A percentile compares a stretch with the other conserved stretches of the same genome.
Evolutionary conservation across 208 protist species (phyloP).

Genomic region (Tritrichomonas musculus): DNA sequence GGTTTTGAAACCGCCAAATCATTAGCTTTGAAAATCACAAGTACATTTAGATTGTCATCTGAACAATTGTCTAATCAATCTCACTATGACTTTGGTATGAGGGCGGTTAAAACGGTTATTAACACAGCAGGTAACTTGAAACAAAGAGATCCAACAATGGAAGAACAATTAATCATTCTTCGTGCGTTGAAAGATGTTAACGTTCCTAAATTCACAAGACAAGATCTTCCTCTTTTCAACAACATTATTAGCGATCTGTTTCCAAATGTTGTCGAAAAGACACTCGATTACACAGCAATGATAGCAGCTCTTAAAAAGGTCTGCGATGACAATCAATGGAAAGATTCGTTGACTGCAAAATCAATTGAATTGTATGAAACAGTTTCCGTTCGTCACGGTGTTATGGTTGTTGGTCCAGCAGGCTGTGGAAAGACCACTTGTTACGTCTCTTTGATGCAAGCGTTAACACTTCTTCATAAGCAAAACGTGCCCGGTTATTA

Average conservation of each 20-base stretch:
- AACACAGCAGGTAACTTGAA: constrained; percentile 81
- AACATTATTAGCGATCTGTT: constrained; percentile 92
- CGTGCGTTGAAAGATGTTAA: constrained; percentile 85
- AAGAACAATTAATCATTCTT: constrained; percentile 80
- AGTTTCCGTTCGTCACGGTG: constrained; percentile 85
- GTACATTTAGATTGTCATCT: constrained; percentile 80
- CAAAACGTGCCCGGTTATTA: not conserved
- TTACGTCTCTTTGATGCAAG: constrained; percentile 43
- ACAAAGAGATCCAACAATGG: constrained; percentile 70
- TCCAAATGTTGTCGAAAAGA: constrained; percentile 72
- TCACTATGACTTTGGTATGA: constrained; percentile 97
- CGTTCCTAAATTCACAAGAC: constrained; percentile 85
- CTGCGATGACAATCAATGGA: not conserved
- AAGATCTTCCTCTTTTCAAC: constrained; percentile 73
- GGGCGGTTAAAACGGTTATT: constrained; percentile 94
- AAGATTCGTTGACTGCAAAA: constrained; percentile 73
- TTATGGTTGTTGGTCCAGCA: constrained; percentile 95
- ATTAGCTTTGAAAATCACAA: constrained; percentile 82
- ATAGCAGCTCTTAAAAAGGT: constrained; percentile 50
- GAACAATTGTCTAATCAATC: constrained; percentile 82
- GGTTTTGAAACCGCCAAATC: constrained; percentile 65
- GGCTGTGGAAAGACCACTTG: constrained; percentile 74
- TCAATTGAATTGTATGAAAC: constrained; percentile 93
- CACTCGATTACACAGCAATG: constrained; percentile 77
- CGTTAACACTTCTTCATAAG: constrained; percentile 45